Percentiles rank a stretch among this genome's conserved stretches.
Conservation (phyloP, 768 basidiomycete species). For the Coprinopsis cinerea region DNA sequence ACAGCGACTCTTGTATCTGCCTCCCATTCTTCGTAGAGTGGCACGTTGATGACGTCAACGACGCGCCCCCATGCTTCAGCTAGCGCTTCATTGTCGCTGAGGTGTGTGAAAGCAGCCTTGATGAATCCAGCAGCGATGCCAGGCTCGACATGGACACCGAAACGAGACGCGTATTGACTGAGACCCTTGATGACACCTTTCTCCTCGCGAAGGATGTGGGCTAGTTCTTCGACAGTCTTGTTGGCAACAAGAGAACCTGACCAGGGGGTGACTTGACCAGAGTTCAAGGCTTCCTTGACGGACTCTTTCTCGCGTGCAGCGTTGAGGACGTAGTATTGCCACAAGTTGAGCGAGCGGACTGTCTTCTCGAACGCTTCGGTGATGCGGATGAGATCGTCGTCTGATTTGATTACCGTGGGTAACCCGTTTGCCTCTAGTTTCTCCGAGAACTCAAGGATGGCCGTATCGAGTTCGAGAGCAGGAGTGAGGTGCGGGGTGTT, state of each 20-base stretch:
- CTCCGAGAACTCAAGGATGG: slow-evolving; percentile 75
- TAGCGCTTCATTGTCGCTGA: slow-evolving; percentile 44
- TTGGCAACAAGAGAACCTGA: slow-evolving; percentile 50
- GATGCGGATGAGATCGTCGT: slow-evolving; percentile 64
- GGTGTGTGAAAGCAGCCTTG: slow-evolving; percentile 54
- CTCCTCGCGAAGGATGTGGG: slow-evolving; percentile 52
- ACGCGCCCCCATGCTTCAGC: slow-evolving; percentile 71
- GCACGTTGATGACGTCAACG: slow-evolving; percentile 83
- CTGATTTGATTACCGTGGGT: slow-evolving; percentile 61
- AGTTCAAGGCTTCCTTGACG: slow-evolving; percentile 49
- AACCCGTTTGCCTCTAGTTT: slow-evolving; percentile 61
- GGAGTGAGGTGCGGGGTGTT: slow-evolving; percentile 90
- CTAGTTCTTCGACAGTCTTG: slow-evolving; percentile 60
- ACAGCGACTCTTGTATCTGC: slow-evolving; percentile 73
- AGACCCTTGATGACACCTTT: slow-evolving; percentile 47
- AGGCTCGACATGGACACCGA: slow-evolving; percentile 58
- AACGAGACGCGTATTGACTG: slow-evolving; percentile 57
- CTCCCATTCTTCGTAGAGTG: slow-evolving; percentile 83
- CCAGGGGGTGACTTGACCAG: slow-evolving; percentile 50
- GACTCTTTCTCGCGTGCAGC: slow-evolving; percentile 54
- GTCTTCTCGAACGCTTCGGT: slow-evolving; percentile 55
- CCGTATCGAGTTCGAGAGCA: slow-evolving; percentile 88
- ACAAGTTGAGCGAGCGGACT: slow-evolving; percentile 66
- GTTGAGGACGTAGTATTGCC: slow-evolving; percentile 94
- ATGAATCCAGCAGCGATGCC: slow-evolving; percentile 68